phyloP scores from a whole-genome alignment of 768 basidiomycete species.

The Suillus americanus region DNA sequence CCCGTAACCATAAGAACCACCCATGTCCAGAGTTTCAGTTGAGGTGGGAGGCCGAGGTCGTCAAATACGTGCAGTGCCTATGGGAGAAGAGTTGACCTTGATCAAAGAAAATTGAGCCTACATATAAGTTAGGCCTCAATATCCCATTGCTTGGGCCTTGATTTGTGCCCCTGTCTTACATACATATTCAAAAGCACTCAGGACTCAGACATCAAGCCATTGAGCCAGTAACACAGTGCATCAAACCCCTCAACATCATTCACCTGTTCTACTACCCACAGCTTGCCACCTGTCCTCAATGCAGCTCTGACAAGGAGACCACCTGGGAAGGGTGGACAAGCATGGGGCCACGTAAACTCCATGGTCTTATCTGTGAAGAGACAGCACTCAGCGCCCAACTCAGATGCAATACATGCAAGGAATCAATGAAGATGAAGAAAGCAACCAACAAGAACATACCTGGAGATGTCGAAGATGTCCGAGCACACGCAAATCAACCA shows the following conservation, averaged over 20 bases:
- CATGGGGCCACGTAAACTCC: background rate
- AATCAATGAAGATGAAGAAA: background rate
- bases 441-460: too few species aligned
- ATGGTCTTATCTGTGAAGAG: background rate
- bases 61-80: constrained; percentile 21
- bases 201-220: too few species aligned
- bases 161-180: constrained; percentile 21
- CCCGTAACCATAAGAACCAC: background rate
- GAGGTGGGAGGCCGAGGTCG: constrained; percentile 21
- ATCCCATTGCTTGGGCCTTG: constrained; percentile 22
- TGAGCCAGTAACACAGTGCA: constrained; percentile 1
- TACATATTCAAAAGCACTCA: constrained; percentile 7
- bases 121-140: background rate
- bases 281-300: too few species aligned
- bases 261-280: background rate
- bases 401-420: background rate
- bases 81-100: constrained; percentile 4
- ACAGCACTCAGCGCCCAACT: background rate
- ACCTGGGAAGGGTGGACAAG: background rate
- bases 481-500: too few species aligned
- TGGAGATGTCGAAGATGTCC: too few species aligned
- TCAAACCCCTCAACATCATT: background rate
- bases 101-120: constrained; percentile 6
- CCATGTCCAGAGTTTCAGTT: constrained; percentile 14
- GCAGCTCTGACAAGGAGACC: background rate